Evolutionary conservation across 257 asterid species (phyloP), one percentile per base, ranked within the genome.

Genomic region (Hygrophila difformis): DNA sequence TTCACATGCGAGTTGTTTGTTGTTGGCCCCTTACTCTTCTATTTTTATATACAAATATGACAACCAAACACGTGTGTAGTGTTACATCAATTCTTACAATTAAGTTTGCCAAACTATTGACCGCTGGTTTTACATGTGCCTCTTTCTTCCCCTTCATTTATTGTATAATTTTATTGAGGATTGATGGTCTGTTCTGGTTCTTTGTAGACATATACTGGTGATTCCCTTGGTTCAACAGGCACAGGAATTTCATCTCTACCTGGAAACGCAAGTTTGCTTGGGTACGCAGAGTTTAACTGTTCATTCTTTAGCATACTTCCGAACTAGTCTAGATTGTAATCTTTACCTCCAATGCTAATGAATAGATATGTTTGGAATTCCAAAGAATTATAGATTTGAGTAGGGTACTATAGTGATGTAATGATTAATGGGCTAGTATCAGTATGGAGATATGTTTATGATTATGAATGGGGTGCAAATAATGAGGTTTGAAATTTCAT

Each of bases 191-290:
- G 24, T 20, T 41, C 38, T 59, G 63, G 53, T 49, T 66, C 53
- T 62, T 18, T 51, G 5, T 38, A 89, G 98, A 56, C 78, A 45
- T 56, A 57, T 59, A 57, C 79, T 4, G 92, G 84, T 53, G 96
- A 82, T 56, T 33, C 59, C 55, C 60, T 74, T 11, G 76, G 77
- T 51, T 18, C 67, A 31, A 66, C 79, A 42, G 72, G 72, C 72
- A 47, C 64, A 13, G 94, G 87, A 57, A 75, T 57, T 56, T 60
- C 85, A 48, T 78, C 81, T 17, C 39, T 75, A 43, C 93, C 91
- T 40, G 98, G 96, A 78, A 85, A 82, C 72, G 88, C 93, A 63
- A 71, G 98, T 75, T 77, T 89, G 61, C 87, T 89, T 45, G 98
- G 96, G 96, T 89, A 79, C 40, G 84, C 64, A 40, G 51, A 46